phyloP scores from a whole-genome alignment of 2,329 filamentous ascomycete species.

The Ophiostoma sp. region DNA sequence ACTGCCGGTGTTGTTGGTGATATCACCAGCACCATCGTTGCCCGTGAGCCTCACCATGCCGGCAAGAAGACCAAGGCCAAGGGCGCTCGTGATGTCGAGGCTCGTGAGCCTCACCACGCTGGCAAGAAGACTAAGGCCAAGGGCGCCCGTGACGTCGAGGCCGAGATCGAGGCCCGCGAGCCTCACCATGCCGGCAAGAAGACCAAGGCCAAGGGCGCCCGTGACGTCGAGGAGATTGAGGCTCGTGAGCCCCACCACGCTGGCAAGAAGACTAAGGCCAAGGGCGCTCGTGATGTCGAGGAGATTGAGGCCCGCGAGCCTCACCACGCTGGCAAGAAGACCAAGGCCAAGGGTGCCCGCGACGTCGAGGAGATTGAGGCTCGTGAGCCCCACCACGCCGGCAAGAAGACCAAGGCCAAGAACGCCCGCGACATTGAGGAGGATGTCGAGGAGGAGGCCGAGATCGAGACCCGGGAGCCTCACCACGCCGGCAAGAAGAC shows the following conservation, averaged over 20 bases:
- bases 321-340: constrained; percentile 24
- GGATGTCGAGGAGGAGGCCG: no score
- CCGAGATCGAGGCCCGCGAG: constrained; percentile 22
- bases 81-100: background rate
- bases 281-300: background rate
- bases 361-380: constrained; percentile 18
- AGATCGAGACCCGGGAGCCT: constrained; percentile 23
- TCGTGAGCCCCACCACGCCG: constrained; percentile 20
- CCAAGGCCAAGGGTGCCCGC: constrained; percentile 20
- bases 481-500: constrained; percentile 31
- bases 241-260: constrained; percentile 29
- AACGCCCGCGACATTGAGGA: constrained; percentile 18
- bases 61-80: constrained; percentile 25
- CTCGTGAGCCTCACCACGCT: constrained; percentile 20
- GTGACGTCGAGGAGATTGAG: constrained; percentile 23
- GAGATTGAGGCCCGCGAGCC: constrained; percentile 18
- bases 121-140: constrained; percentile 25
- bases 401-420: constrained; percentile 25
- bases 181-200: constrained; percentile 31
- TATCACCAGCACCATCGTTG: constrained; percentile 22
- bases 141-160: constrained; percentile 20
- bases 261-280: constrained; percentile 24
- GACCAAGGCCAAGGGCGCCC: constrained; percentile 21
- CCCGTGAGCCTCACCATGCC: constrained; percentile 30
- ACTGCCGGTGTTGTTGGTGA: constrained; percentile 14